Evolutionary conservation across 2,329 filamentous ascomycete genomes (phyloP), one percentile per base, ranked within the genome.

Genomic region (Nakataea oryzae): DNA sequence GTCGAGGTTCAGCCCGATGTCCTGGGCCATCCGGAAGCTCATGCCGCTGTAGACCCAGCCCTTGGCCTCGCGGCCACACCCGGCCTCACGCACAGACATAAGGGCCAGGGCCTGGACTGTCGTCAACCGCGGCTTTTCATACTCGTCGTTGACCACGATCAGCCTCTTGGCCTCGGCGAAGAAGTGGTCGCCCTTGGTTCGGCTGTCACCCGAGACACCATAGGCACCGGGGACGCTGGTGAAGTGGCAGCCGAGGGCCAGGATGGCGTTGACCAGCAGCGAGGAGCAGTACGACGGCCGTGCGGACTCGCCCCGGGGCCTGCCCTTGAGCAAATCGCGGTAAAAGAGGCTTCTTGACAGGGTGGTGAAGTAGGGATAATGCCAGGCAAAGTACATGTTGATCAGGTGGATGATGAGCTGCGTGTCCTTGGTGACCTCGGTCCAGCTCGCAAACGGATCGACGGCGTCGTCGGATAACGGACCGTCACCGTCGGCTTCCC

Each of bases 11-110:
- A 99, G 79, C 0, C 95, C 95, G 65, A 99, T 84, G 69, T 99
- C 95, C 72, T 89, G 90, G 0, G 93, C 93, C 93, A 99, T 97
- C 57, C 95, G 88, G 72, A 99, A 97, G 69, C 90, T 95, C 90
- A 99, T 97, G 59, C 95, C 93, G 69, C 91, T 96, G 74, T 97
- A 97, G 3, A 97, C 92, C 95, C 95, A 99, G 1, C 95, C 95
- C 74, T 95, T 96, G 54, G 91, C 91, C 75, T 97, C 95, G 55
- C 93, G 84, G 0, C 91, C 93, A 72, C 93, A 97, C 1, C 95
- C 95, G 3, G 93, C 95, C 76, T 99, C 95, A 64, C 95, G 83
- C 0, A 97, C 93, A 9, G 93, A 97, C 93, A 99, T 97, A 65
- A 97, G 78, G 0, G 92, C 93, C 62, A 97, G 77, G 0, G 95